Conservation (phyloP, 768 basidiomycete species). For the Megacollybia marginata region DNA sequence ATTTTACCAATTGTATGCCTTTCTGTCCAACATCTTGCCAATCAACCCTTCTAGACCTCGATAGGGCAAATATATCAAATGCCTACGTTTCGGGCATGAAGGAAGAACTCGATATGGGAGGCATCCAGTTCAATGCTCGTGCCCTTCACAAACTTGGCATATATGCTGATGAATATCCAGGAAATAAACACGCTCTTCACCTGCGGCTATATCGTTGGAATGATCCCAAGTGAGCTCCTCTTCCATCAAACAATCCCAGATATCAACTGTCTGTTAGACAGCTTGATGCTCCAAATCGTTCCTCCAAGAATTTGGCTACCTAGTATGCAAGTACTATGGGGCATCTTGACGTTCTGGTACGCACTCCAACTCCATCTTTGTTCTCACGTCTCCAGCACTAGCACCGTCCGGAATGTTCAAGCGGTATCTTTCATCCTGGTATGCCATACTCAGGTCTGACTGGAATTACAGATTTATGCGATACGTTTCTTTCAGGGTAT, state of each 20-base stretch:
- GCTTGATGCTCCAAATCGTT: slow-evolving; percentile 57
- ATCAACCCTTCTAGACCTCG: slow-evolving; percentile 39
- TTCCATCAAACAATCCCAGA: neutral
- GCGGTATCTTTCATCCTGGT: slow-evolving; percentile 31
- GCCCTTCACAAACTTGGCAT: neutral
- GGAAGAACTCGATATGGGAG: slow-evolving; percentile 59
- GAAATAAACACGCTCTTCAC: slow-evolving; percentile 68
- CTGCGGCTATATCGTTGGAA: slow-evolving; percentile 69
- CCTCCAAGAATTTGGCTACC: slow-evolving; percentile 64
- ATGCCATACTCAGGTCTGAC: neutral
- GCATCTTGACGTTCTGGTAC: slow-evolving; percentile 56
- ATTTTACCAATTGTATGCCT: slow-evolving; percentile 55
- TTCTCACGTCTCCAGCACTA: slow-evolving; percentile 33
- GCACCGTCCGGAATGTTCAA: slow-evolving; percentile 44
- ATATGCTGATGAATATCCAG: slow-evolving; percentile 17
- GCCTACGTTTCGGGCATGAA: slow-evolving; percentile 79
- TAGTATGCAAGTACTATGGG: slow-evolving; percentile 33
- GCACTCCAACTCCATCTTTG: slow-evolving; percentile 1
- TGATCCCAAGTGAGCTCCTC: slow-evolving; percentile 50
- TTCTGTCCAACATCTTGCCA: neutral
- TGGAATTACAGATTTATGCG: slow-evolving; percentile 42
- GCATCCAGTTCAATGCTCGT: slow-evolving; percentile 53
- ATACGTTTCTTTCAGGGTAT: slow-evolving; percentile 71
- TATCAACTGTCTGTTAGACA: slow-evolving; percentile 32
- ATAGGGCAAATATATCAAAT: slow-evolving; percentile 62